Base-by-base conservation (phyloP, 805 yeast genomes). In the Maudiozyma bulderi region DNA sequence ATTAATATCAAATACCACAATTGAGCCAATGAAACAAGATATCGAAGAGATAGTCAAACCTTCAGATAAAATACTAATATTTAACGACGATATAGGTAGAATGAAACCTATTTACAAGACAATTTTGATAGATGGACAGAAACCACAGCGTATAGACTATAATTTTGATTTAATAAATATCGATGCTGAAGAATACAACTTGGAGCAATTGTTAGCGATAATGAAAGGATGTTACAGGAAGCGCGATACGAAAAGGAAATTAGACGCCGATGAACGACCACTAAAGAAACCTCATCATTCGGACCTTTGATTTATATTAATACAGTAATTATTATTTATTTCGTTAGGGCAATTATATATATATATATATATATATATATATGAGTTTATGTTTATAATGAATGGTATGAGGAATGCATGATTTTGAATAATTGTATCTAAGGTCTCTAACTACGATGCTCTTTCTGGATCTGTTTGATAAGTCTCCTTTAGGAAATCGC, bases 151-250 rank as follows among this genome's bases (percentile, higher is more conserved):
- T 44, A 72, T 82, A 26, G 75, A 76, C 55, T 64, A 80, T 44
- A 85, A 85, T 57, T 68, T 83, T 54, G 77, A 78, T 39, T 65
- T 84, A 34, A 57, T 84, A 31, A 75, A 80, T 51, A 74, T 77
- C 0, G 47, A 57, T 1, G 48, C 57, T 4, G 61, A 75, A 40
- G 91, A 84, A 51, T 75, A 67, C 46, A 78, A 84, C 47, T 59
- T 82, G 4, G 77, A 74, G 44, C 95, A 89, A 59, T 64, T 87
- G 2, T 65, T 86, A 43, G 82, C 85, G 0, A 61, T 69, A 43
- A 65, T 75, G 35, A 69, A 80, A 57, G 70, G 71, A 9, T 44
- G 62, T 10, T 55, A 58, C 46, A 20, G 10, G 6, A 45, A 38
- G 13, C 33, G 28, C 3, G 8, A 13, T 2, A 47, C 9, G 29